Evolutionary conservation across 192 early-diverging fungal species (phyloP).

Genomic region (Coemansia umbellata): DNA sequence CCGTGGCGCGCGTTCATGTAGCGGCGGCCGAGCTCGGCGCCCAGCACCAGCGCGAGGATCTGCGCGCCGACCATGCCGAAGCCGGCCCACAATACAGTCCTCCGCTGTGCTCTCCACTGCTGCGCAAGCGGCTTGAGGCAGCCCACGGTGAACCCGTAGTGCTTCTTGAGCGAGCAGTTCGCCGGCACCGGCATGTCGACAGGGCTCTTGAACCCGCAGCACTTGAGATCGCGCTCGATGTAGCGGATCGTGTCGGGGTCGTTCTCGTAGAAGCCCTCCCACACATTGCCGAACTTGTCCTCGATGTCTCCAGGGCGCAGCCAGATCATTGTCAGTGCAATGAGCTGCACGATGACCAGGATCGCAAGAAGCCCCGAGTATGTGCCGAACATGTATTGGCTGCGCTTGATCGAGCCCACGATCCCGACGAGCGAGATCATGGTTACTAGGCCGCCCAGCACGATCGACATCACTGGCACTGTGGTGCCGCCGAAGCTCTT

Average conservation of each 20-base stretch:
- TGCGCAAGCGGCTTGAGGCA: slow-evolving; percentile 18
- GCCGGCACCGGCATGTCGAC: slow-evolving; percentile 48
- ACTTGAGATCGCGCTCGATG: slow-evolving; percentile 52
- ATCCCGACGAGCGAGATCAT: slow-evolving; percentile 48
- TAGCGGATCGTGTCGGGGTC: slow-evolving; percentile 44
- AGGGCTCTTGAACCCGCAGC: slow-evolving; percentile 50
- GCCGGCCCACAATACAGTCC: slow-evolving; percentile 19
- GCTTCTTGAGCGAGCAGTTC: slow-evolving; percentile 34
- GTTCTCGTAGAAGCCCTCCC: slow-evolving; percentile 52
- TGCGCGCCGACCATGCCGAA: slow-evolving; percentile 28
- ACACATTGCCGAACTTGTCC: slow-evolving; percentile 36
- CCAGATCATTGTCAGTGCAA: slow-evolving; percentile 21
- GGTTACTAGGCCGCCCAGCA: slow-evolving; percentile 41
- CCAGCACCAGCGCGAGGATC: slow-evolving; percentile 33
- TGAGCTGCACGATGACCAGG: slow-evolving; percentile 20
- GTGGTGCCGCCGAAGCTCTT: slow-evolving; percentile 38
- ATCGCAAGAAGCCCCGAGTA: slow-evolving; percentile 33
- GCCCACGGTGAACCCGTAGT: slow-evolving; percentile 30
- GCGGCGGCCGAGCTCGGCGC: slow-evolving; percentile 37
- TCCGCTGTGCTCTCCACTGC: slow-evolving; percentile 22
- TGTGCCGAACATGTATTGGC: slow-evolving; percentile 30
- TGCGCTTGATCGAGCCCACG: slow-evolving; percentile 45
- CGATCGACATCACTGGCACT: slow-evolving; percentile 37
- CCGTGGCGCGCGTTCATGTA: slow-evolving; percentile 25
- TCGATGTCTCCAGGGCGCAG: slow-evolving; percentile 36